phyloP scores from a whole-genome alignment of 208 protist species.

The Zelonia costaricensis region DNA sequence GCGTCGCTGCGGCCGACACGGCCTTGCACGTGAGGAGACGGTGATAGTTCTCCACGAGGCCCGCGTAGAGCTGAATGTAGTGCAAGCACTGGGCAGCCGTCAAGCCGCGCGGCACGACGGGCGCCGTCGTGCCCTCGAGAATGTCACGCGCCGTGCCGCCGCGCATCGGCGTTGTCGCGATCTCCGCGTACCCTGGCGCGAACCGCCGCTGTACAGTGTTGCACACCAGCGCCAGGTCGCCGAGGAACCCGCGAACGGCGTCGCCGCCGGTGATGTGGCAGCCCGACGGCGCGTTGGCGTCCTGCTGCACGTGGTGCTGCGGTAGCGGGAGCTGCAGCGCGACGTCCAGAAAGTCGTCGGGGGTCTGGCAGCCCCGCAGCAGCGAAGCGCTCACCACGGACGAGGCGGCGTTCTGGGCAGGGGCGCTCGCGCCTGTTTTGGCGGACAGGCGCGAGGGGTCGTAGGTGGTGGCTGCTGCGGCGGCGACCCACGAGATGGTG shows the following conservation, averaged over 20 bases:
- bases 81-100: slow-evolving; percentile 70
- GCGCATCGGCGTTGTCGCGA: slow-evolving; percentile 29
- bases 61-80: slow-evolving; percentile 44
- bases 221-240: slow-evolving; percentile 33
- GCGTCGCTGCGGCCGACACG: background rate
- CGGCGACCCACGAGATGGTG: slow-evolving; percentile 2
- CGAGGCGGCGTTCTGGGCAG: background rate
- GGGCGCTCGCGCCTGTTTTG: background rate
- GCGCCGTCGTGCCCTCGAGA: slow-evolving; percentile 3
- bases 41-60: slow-evolving; percentile 37
- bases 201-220: slow-evolving; percentile 45
- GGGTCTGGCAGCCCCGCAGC: slow-evolving; percentile 31
- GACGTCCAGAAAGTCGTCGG: slow-evolving; percentile 44
- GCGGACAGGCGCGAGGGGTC: too few relatives aligned
- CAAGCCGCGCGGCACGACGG: slow-evolving; percentile 26
- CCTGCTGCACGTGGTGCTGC: slow-evolving; percentile 3
- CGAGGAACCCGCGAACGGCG: slow-evolving; percentile 34
- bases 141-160: background rate
- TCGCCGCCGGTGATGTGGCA: slow-evolving; percentile 13
- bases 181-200: slow-evolving; percentile 41
- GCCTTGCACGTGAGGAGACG: slow-evolving; percentile 19
- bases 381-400: slow-evolving; percentile 7
- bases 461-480: background rate
- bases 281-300: background rate
- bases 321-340: slow-evolving; percentile 41